Conservation (phyloP, 148 eudicot genomes). For the Persicaria tinctoria region DNA sequence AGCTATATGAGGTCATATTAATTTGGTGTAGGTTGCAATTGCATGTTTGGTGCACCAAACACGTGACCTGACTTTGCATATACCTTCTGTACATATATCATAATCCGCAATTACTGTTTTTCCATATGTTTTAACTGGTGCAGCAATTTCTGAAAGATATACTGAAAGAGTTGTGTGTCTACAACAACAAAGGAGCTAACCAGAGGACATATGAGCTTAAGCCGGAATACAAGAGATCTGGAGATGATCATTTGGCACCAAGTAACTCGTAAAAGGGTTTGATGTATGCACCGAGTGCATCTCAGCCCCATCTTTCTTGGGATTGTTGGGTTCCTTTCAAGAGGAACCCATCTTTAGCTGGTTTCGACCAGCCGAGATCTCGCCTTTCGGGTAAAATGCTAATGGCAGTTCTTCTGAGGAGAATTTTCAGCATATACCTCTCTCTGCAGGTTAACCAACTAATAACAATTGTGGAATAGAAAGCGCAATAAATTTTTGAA, state of each 20-base stretch:
- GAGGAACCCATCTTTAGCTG: neutral
- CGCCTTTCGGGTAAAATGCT: no score
- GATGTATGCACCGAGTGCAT: neutral
- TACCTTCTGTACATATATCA: neutral
- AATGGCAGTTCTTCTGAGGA: no score
- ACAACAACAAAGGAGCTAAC: conserved; percentile 59
- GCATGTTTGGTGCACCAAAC: no score
- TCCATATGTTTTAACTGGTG: neutral
- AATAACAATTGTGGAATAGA: no score
- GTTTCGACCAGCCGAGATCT: neutral
- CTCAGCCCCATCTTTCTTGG: no score
- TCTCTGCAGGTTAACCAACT: no score
- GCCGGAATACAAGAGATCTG: conserved; percentile 52
- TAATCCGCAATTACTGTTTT: neutral
- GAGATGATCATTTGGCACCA: conserved; percentile 14
- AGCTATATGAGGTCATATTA: neutral
- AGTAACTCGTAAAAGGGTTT: neutral
- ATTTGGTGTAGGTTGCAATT: no score
- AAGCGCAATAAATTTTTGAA: no score
- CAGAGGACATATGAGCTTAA: conserved; percentile 62
- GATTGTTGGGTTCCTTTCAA: no score
- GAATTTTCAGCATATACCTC: no score
- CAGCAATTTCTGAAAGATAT: conserved; percentile 72
- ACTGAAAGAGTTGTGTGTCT: conserved; percentile 55
- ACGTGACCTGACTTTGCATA: neutral